Base-by-base conservation (phyloP, 2,329 filamentous ascomycete species). In the Paramyrothecium sp. region DNA sequence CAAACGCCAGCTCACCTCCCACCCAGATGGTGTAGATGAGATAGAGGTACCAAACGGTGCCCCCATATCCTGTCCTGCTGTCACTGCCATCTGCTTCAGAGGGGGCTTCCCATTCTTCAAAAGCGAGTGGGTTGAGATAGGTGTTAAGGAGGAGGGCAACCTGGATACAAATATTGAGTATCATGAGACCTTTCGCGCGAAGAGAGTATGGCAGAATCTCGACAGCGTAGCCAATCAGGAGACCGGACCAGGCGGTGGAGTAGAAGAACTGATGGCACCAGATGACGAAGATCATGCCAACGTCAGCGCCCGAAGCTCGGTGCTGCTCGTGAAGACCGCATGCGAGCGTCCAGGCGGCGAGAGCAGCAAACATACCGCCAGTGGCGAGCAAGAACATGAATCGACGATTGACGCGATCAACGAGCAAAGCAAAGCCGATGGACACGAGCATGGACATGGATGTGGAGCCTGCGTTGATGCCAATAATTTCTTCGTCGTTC, bases 401-500 rank as follows among this genome's bases (percentile, higher is more conserved):
- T 41, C 51, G 51, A 41, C 51, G 51, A 17, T 53, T 53, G 16
- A 53, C 51, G 4, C 51, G 51, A 17, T 53, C 51, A 41, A 53
- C 51, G 17, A 53, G 51, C 26, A 53, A 33, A 33, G 51, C 51
- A 22, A 53, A 53, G n/a, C 51, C 51, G 20, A 53, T 38, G 5
- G 51, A 38, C 20, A 53, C 51, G n/a, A 53, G 34, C 51, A 53
- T 53, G n/a, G 51, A 53, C 54, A 55, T 38, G 30, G 54, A 49
- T 2, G 54, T 55, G 7, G 21, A 55, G 12, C 54, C 48, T 20
- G 47, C 54, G 19, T 44, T 50, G 57, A 86, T 75, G 44, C 82
- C 80, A 51, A 86, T 70, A 21, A 83, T 74, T 56, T 81, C 80
- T 66, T 86, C 82, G 17, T 85, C 76, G 26, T 75, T 50, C 77